Base-by-base conservation (phyloP, 2,329 filamentous ascomycete genomes). In the Exophiala sp. region DNA sequence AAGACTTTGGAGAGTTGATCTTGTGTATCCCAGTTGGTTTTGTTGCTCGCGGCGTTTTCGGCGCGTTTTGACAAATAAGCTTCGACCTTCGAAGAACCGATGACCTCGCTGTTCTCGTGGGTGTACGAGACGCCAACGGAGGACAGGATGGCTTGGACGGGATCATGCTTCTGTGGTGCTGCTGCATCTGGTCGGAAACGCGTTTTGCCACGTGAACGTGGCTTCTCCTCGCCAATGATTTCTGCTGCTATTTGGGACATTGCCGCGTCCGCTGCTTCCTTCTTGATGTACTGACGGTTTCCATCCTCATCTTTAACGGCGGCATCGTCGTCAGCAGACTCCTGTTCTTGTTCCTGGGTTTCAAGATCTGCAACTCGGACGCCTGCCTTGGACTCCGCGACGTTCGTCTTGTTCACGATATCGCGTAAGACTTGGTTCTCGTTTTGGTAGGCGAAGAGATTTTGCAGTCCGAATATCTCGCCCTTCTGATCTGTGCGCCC, bases 321-420 rank as follows among this genome's bases (percentile, higher is more conserved):
- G 5, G 55, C 55, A 44, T 63, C 48, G 66, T 68, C 8, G 70
- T 67, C 14, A 48, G 68, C 68, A 14, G 81, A 77, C 2, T 80
- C 78, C 11, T 83, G 79, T 41, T 80, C 75, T 0, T 79, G 80
- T 57, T 83, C 76, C 12, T 86, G 81, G 63, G 89, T 77, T 55
- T 95, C 84, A 14, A 96, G 79, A 50, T 88, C 86, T n/a, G 86
- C 78, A 29, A 96, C 83, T 24, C 83, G 80, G 8, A 97, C 87
- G 0, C 91, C 92, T 0, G 88, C 90, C 66, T 86, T 89, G 39
- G 89, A 89, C 73, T 99, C 94, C 3, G 94, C 94, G 47, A 99
- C 85, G 65, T 99, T 99, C 24, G 94, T 97, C 71, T 96, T 96
- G 75, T 97, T 96, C 64, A 99, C 90, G 62, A 99, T 97, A 52